Evolutionary conservation across 1,284 basidiomycete species (phyloP).

Genomic region (Cystobasidium pallidum): DNA sequence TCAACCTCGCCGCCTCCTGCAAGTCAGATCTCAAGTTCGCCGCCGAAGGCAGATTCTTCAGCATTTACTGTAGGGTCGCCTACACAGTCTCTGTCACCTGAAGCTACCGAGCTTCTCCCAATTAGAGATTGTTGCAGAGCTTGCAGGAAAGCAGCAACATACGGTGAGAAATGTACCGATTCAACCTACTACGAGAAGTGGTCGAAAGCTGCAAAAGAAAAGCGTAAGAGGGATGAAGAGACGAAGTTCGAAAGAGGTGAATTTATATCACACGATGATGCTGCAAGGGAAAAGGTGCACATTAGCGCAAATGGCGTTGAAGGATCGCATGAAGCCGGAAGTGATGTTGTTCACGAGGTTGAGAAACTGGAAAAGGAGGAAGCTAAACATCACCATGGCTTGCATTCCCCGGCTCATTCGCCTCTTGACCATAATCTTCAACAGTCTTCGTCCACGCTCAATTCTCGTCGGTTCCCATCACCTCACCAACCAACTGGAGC

Average conservation of each 20-base stretch:
- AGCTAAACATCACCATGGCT: neutral
- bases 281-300: neutral
- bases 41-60: neutral
- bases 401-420: neutral
- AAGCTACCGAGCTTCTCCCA: conserved; percentile 22
- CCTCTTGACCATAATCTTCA: neutral
- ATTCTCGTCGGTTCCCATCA: neutral
- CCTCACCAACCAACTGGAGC: neutral
- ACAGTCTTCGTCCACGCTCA: neutral
- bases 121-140: conserved; percentile 31
- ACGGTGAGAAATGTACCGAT: conserved; percentile 10
- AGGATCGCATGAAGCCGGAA: neutral
- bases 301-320: neutral
- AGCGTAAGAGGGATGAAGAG: conserved; percentile 38
- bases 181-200: conserved; percentile 28
- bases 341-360: neutral
- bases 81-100: neutral
- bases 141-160: conserved; percentile 19
- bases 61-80: neutral
- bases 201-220: conserved; percentile 22
- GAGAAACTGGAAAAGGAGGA: conserved; percentile 10
- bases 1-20: neutral
- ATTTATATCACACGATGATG: neutral
- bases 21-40: neutral
- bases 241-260: conserved; percentile 28